Conservation (phyloP, 495 filamentous ascomycete species). For the Daldinia loculata region DNA sequence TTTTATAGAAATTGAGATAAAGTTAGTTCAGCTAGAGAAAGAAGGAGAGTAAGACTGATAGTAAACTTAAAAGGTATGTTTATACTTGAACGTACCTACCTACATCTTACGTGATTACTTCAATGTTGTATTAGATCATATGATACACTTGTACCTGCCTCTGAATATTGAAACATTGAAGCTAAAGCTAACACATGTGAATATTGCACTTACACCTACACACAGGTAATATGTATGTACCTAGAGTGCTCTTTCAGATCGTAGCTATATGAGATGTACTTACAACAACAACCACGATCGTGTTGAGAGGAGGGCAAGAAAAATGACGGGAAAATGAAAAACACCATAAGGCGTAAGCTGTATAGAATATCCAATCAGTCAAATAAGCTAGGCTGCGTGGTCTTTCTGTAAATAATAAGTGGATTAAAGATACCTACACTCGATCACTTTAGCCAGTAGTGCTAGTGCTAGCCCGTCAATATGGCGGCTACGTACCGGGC, state of each 20-base stretch:
- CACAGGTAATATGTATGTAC: neutral
- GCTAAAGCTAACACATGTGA: neutral
- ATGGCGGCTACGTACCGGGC: constrained; percentile 33
- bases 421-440: constrained; percentile 32
- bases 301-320: neutral
- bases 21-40: neutral
- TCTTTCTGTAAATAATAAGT: constrained; percentile 22
- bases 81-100: constrained; percentile 13
- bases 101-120: neutral
- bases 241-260: neutral
- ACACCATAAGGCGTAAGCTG: constrained; percentile 5
- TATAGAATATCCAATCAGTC: constrained; percentile 32
- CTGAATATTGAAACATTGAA: neutral
- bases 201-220: neutral
- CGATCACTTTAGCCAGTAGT: constrained; percentile 38
- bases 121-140: neutral
- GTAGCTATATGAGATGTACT: neutral
- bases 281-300: neutral
- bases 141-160: neutral
- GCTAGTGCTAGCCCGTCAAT: constrained; percentile 8
- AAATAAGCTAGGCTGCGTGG: constrained; percentile 19
- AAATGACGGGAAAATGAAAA: constrained; percentile 1
- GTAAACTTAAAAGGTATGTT: neutral
- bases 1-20: neutral
- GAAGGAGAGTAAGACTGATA: neutral